Evolutionary conservation across 768 basidiomycete species (phyloP).

Genomic region (Phanerochaete carnosa): DNA sequence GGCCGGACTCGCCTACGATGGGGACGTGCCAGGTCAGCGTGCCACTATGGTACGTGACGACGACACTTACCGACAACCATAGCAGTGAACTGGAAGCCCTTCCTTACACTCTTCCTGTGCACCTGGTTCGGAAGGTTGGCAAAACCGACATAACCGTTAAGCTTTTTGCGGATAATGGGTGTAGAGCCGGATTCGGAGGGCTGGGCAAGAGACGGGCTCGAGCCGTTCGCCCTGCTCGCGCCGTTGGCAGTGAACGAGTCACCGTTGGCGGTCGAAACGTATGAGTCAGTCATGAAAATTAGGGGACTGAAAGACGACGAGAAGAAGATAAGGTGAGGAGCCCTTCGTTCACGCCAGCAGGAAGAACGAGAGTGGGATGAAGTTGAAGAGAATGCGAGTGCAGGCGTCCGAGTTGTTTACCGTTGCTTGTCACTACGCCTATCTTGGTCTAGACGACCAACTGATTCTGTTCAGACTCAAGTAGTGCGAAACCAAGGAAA

Average conservation of each 20-base stretch:
- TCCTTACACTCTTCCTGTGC: conserved; percentile 96
- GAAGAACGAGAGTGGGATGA: conserved; percentile 40
- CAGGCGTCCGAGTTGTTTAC: conserved; percentile 31
- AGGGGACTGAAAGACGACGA: conserved; percentile 19
- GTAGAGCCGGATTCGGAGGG: conserved; percentile 26
- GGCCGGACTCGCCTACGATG: conserved; percentile 85
- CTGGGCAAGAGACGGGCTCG: conserved; percentile 52
- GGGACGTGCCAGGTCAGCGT: neutral
- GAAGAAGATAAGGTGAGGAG: conserved; percentile 31
- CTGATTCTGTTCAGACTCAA: conserved; percentile 14
- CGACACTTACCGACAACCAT: conserved; percentile 94
- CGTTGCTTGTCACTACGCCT: conserved; percentile 28
- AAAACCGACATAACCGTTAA: conserved; percentile 94
- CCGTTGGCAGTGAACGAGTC: conserved; percentile 58
- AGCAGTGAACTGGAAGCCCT: conserved; percentile 97
- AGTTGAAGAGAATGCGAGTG: conserved; percentile 37
- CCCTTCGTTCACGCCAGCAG: conserved; percentile 42
- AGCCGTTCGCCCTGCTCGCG: conserved; percentile 58
- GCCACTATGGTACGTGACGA: conserved; percentile 14
- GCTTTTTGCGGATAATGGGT: conserved; percentile 75
- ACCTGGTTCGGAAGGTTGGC: conserved; percentile 99
- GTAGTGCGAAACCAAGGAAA: neutral
- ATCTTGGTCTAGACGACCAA: conserved; percentile 44
- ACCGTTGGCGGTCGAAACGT: conserved; percentile 63
- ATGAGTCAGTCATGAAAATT: conserved; percentile 71